Percentiles rank a stretch among this genome's conserved stretches.
Conservation (phyloP, 208 protist genomes). For the Trypanosoma brucei region DNA sequence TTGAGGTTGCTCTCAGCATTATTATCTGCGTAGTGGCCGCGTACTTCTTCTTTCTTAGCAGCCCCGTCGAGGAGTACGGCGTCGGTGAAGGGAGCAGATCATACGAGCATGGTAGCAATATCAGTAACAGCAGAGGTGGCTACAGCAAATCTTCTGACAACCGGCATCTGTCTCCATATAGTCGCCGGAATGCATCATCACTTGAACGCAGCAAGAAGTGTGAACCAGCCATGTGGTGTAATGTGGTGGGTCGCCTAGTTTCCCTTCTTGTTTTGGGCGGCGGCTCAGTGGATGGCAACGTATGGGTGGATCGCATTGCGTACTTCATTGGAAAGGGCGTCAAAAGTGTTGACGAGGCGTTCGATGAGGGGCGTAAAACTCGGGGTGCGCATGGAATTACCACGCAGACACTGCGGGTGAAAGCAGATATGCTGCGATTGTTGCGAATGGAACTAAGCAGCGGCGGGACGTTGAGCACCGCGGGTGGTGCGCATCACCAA, state of each 20-base stretch:
- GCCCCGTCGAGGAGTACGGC: conserved; percentile 35
- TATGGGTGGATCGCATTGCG: conserved; percentile 61
- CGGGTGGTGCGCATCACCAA: conserved; percentile 6
- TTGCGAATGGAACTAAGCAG: conserved; percentile 13
- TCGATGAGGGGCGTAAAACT: conserved; percentile 3
- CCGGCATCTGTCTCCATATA: neutral
- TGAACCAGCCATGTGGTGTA: conserved; percentile 65
- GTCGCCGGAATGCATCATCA: neutral
- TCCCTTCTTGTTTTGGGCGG: conserved; percentile 64
- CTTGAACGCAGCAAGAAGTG: conserved; percentile 11
- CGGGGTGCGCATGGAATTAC: neutral
- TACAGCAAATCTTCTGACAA: neutral
- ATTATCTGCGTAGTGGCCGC: conserved; percentile 36
- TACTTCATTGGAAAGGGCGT: conserved; percentile 29
- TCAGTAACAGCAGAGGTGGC: neutral
- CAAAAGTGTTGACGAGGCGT: conserved; percentile 7
- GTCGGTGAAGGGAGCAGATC: conserved; percentile 5
- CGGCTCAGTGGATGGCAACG: conserved; percentile 44
- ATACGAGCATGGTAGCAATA: conserved; percentile 1
- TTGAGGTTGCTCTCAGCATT: conserved; percentile 72
- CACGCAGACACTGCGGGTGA: conserved; percentile 2
- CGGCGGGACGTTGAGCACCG: conserved; percentile 14
- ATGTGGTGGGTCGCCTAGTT: conserved; percentile 47
- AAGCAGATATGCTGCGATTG: conserved; percentile 11
- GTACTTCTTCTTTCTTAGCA: conserved; percentile 69